Evolutionary conservation across 2,329 filamentous ascomycete genomes (phyloP).

Genomic region (Akanthomyces dipterigenus): DNA sequence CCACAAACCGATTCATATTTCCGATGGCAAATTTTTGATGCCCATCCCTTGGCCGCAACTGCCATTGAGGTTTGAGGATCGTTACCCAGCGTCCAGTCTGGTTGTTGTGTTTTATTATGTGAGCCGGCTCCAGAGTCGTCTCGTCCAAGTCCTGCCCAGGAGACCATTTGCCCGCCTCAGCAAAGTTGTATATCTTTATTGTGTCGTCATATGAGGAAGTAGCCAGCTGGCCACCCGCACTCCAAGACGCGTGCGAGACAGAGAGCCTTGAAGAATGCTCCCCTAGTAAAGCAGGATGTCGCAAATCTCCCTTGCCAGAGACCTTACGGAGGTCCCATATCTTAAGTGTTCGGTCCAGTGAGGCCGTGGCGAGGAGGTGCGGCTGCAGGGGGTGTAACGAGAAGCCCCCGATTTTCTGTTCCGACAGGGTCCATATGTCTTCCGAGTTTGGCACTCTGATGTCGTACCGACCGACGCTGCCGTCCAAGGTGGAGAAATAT

Average conservation of each 20-base stretch:
- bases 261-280: slow-evolving; percentile 78
- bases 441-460: slow-evolving; percentile 52
- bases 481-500: slow-evolving; percentile 82
- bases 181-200: slow-evolving; percentile 83
- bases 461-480: slow-evolving; percentile 75
- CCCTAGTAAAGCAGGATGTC: slow-evolving; percentile 64
- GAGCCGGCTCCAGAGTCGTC: slow-evolving; percentile 60
- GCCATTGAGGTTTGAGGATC: slow-evolving; percentile 79
- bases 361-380: slow-evolving; percentile 82
- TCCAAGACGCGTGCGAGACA: slow-evolving; percentile 91
- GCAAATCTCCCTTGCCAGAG: slow-evolving; percentile 50
- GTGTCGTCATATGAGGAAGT: slow-evolving; percentile 95
- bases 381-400: slow-evolving; percentile 72
- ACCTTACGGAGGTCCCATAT: slow-evolving; percentile 90
- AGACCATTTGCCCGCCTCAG: slow-evolving; percentile 52
- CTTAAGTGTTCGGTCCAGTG: slow-evolving; percentile 80
- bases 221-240: slow-evolving; percentile 73
- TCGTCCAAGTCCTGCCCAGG: slow-evolving; percentile 51
- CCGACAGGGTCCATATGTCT: slow-evolving; percentile 68
- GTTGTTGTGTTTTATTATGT: slow-evolving; percentile 78
- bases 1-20: slow-evolving; percentile 97
- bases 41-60: slow-evolving; percentile 66
- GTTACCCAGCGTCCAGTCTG: slow-evolving; percentile 95
- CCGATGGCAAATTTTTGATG: slow-evolving; percentile 87
- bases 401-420: slow-evolving; percentile 96